Evolutionary conservation across 2,329 filamentous ascomycete genomes (phyloP).

Genomic region (Exophiala alcalophila): DNA sequence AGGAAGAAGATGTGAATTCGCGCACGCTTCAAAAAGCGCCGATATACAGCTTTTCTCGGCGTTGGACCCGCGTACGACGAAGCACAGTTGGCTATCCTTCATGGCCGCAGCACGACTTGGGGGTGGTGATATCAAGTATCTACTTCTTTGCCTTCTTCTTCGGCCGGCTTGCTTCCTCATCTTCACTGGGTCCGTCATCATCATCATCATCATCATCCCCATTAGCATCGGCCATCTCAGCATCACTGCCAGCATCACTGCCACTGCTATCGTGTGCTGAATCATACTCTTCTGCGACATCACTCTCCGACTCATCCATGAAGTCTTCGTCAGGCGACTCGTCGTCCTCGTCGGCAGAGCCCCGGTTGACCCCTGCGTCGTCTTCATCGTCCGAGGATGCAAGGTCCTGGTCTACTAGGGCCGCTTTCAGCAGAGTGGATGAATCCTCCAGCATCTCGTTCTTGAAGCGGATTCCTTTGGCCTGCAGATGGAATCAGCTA

Average conservation of each 20-base stretch:
- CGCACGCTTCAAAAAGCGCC: too few relatives aligned
- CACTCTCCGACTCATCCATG: conserved; percentile 83
- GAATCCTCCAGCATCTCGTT: conserved; percentile 96
- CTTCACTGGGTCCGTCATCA: conserved; percentile 47
- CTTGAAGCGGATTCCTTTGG: conserved; percentile 92
- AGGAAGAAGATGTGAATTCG: too few relatives aligned
- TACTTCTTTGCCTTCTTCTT: conserved; percentile 63
- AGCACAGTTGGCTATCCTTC: too few relatives aligned
- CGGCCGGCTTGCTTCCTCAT: conserved; percentile 56
- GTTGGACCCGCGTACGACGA: too few relatives aligned
- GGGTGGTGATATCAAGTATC: too few relatives aligned
- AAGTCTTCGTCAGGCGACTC: conserved; percentile 97
- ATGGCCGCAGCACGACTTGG: too few relatives aligned
- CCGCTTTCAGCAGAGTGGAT: conserved; percentile 67
- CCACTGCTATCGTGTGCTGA: conserved; percentile 84
- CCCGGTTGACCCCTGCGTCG: conserved; percentile 54
- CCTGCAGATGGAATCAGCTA: conserved; percentile 33
- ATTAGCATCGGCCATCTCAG: conserved; percentile 51
- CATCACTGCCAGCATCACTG: conserved; percentile 55
- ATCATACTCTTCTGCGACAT: conserved; percentile 95
- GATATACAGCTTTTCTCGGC: too few relatives aligned
- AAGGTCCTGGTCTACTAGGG: conserved; percentile 78
- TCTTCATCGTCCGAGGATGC: conserved; percentile 37
- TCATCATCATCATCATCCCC: conserved; percentile 45
- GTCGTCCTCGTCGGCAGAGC: conserved; percentile 92